Percentiles rank a stretch among this genome's conserved stretches.
These are phyloP conservation scores for Parathielavia appendiculata DNA, from an alignment of 495 filamentous ascomycete genomes.

Conservation along the genomic window DNA sequence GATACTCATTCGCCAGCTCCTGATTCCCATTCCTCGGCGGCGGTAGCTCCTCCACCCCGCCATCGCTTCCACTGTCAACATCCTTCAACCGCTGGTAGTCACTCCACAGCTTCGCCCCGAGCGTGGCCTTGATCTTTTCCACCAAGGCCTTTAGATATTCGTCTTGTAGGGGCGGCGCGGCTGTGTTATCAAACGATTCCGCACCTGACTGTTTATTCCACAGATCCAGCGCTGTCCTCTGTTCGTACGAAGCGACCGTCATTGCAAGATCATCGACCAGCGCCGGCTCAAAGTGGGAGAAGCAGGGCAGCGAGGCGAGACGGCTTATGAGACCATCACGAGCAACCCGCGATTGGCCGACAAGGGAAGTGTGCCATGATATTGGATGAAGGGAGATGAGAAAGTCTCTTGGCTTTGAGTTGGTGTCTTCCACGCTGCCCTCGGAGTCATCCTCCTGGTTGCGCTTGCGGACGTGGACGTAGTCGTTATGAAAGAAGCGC, in stretches of 20 bases:
- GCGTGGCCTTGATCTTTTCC: constrained; percentile 19
- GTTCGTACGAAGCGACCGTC: constrained; percentile 19
- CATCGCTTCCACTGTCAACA: constrained; percentile 24
- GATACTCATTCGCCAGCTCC: constrained; percentile 37
- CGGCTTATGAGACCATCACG: constrained; percentile 8
- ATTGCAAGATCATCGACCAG: constrained; percentile 34
- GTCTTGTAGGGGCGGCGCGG: background rate
- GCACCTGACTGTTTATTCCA: background rate
- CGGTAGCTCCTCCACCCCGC: constrained; percentile 21
- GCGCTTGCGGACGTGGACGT: constrained; percentile 44
- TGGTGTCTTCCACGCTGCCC: background rate
- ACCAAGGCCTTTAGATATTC: constrained; percentile 19
- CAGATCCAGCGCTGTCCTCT: constrained; percentile 13
- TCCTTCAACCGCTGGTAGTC: constrained; percentile 32
- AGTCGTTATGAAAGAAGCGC: constrained; percentile 44
- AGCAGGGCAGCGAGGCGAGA: constrained; percentile 29
- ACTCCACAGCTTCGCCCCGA: constrained; percentile 28
- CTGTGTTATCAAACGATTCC: background rate
- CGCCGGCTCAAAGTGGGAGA: constrained; percentile 41
- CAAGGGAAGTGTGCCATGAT: constrained; percentile 33
- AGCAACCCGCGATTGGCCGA: constrained; percentile 28
- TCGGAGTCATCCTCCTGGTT: constrained; percentile 1
- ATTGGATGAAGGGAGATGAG: constrained; percentile 41
- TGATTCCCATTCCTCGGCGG: constrained; percentile 37
- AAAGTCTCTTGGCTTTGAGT: constrained; percentile 30